phyloP scores from a whole-genome alignment of 129 eudicot species.

The Rutidosis leptorrhynchoides region DNA sequence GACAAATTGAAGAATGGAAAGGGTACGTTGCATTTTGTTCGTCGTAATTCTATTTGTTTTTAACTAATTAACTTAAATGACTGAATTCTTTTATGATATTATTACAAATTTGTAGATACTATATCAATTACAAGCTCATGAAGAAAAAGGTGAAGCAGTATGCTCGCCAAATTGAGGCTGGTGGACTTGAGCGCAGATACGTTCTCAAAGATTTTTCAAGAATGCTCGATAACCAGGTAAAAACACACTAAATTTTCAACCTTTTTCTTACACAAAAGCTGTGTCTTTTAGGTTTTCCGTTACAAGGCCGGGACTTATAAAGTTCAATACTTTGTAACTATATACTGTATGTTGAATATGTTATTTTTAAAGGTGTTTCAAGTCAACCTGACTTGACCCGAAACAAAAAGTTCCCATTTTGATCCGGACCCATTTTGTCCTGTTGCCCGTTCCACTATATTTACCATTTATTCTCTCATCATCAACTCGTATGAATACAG shows the following conservation, averaged over 20 bases:
- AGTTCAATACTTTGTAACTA: background rate
- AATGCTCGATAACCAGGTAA: constrained; percentile 81
- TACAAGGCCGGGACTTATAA: background rate
- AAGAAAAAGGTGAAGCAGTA: constrained; percentile 83
- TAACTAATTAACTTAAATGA: background rate
- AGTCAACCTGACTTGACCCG: background rate
- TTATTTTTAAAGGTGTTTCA: background rate
- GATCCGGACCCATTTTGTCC: background rate
- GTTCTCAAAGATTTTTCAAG: constrained; percentile 92
- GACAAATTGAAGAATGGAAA: constrained; percentile 95
- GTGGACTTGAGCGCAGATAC: constrained; percentile 65
- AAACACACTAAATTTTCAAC: background rate
- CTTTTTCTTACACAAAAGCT: background rate
- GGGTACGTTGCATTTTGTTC: constrained; percentile 42
- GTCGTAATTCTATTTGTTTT: background rate
- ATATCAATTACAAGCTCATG: constrained; percentile 89
- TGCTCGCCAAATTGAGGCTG: constrained; percentile 61
- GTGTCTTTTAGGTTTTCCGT: background rate
- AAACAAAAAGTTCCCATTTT: background rate
- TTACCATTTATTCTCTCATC: background rate
- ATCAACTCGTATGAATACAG: constrained; percentile 36
- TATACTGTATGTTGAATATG: background rate
- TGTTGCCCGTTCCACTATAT: background rate
- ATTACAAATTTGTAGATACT: constrained; percentile 48
- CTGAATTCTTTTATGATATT: constrained; percentile 9